Base-by-base conservation (phyloP, 2,329 filamentous ascomycete genomes). In the Hypoxylon sp. region DNA sequence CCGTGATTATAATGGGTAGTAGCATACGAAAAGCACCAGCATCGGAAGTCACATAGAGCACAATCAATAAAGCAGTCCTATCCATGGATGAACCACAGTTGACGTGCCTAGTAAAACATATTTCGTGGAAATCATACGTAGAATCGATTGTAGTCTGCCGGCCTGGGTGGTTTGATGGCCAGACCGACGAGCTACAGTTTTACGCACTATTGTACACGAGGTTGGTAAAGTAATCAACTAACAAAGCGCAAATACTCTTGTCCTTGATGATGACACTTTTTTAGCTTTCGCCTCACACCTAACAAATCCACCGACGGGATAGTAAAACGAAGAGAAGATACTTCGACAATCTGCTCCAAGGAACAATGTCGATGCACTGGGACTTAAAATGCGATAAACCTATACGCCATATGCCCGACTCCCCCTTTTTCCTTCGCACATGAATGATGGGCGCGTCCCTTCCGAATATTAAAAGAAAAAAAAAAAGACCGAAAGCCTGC, bases 401-500 rank as follows among this genome's bases (percentile, higher is more conserved):
- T 56, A 48, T 57, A 63, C 56, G 59, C 64, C 64, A 53, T 45
- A 64, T 57, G 45, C 58, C 51, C 45, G n/a, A 51, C 49, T 51
- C 23, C 38, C 30, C 36, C 14, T 59, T 61, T 53, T 58, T 19
- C 53, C 36, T 36, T 60, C 57, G 21, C 52, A 34, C 48, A 28
- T 55, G 43, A 51, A 41, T 58, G 28, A 32, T 32, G 21, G 52
- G 21, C 41, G 38, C 36, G 28, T 30, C 30, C 50, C 46, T 57
- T 50, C 43, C 11, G 41, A 38, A 49, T 65, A 60, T 49, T 58
- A 61, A 56, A 58, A 57, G 32, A 36, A 45, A 57, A 67, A 21
- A 60, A 61, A 56, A 67, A 52, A n/a, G n/a, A 71, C 53, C 25
- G 45, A 50, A 48, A 46, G 49, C 55, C 38, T 69, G 68, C 67